phyloP scores from a whole-genome alignment of 805 yeast genomes.

The Vanderwaltozyma verrucispora region DNA sequence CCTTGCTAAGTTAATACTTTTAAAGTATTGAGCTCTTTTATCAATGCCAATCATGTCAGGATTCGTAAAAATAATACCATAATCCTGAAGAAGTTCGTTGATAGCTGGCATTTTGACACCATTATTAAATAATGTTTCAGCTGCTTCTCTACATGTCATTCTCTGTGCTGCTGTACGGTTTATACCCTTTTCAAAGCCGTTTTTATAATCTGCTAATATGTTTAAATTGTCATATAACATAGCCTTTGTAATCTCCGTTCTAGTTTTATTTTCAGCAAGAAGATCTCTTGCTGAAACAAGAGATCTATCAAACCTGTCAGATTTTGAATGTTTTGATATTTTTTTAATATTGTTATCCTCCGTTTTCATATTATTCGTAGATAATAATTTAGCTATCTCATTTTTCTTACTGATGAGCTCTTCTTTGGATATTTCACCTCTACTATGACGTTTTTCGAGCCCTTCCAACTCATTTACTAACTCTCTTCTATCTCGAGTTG shows the following conservation, averaged over 20 bases:
- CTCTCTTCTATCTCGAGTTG: constrained; percentile 12
- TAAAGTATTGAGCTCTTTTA: constrained; percentile 19
- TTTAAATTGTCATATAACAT: constrained; percentile 12
- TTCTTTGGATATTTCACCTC: constrained; percentile 7
- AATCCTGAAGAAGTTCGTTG: constrained; percentile 20
- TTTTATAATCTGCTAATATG: constrained; percentile 9
- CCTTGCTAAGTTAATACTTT: constrained; percentile 21
- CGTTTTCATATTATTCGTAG: not conserved
- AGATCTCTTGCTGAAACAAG: constrained; percentile 14
- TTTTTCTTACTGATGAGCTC: constrained; percentile 5
- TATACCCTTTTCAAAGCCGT: constrained; percentile 10
- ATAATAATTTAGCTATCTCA: constrained; percentile 9
- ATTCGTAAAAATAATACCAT: constrained; percentile 16
- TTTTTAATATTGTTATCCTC: not conserved
- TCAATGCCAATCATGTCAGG: constrained; percentile 9
- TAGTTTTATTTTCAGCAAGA: constrained; percentile 9
- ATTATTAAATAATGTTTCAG: constrained; percentile 16
- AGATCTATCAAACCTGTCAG: constrained; percentile 10
- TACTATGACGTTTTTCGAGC: constrained; percentile 8
- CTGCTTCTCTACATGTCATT: constrained; percentile 14
- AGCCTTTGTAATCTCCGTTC: constrained; percentile 12
- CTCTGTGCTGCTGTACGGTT: constrained; percentile 5
- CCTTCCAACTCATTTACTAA: constrained; percentile 10
- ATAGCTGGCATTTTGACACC: constrained; percentile 25
- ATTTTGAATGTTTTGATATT: not conserved